Conservation (phyloP, 495 filamentous ascomycete species). For the Hypoxylon subgilvum region DNA sequence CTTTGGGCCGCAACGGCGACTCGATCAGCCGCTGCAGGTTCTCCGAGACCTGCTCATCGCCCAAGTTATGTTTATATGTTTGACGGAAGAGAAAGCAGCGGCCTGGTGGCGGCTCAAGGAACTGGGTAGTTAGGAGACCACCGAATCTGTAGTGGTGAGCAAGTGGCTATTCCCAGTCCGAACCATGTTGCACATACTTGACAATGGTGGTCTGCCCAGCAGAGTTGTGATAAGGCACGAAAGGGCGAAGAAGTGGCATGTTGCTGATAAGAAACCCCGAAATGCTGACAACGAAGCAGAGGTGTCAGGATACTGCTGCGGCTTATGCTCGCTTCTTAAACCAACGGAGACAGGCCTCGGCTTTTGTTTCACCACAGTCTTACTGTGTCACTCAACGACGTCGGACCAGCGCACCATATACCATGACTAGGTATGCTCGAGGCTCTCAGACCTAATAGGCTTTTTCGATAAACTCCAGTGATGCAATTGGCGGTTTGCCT, state of each 20-base stretch:
- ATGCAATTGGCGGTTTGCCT: no score
- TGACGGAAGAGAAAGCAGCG: constrained; percentile 9
- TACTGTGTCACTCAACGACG: neutral
- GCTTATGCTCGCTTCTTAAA: no score
- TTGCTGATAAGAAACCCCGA: neutral
- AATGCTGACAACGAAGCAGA: neutral
- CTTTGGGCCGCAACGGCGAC: constrained; percentile 4
- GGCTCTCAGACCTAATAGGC: no score
- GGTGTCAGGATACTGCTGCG: no score
- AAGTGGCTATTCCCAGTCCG: neutral
- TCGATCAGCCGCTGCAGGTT: constrained; percentile 1
- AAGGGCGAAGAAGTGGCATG: constrained; percentile 9
- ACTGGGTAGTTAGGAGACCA: constrained; percentile 10
- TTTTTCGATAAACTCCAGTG: no score
- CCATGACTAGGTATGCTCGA: no score
- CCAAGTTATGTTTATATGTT: neutral
- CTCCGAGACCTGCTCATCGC: neutral
- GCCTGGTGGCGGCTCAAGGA: constrained; percentile 15
- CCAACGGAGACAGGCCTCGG: no score
- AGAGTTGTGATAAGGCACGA: constrained; percentile 17
- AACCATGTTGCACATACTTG: constrained; percentile 4
- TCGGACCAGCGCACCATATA: no score
- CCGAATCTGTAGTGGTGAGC: no score
- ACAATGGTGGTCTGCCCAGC: no score
- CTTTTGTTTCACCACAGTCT: neutral